phyloP scores from a whole-genome alignment of 345 rosid species.

The Microcos paniculata region DNA sequence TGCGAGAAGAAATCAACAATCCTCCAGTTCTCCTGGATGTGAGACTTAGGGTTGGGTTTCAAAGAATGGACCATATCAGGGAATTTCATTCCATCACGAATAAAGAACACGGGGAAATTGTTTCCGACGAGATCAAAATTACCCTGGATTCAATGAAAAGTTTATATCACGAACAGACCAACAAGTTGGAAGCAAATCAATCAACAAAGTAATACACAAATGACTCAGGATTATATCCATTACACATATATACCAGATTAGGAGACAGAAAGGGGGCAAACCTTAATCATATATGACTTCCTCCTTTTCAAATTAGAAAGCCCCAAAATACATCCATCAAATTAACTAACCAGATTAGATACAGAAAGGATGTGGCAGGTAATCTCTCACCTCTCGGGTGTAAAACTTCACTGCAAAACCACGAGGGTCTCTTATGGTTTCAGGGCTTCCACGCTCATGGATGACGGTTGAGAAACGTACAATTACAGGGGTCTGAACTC shows the following conservation, averaged over 20 bases:
- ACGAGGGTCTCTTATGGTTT: constrained; percentile 93
- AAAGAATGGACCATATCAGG: constrained; percentile 93
- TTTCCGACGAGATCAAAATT: constrained; percentile 99
- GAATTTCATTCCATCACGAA: constrained; percentile 96
- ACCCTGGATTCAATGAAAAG: constrained; percentile 50
- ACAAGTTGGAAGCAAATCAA: not conserved
- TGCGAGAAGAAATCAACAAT: constrained; percentile 91
- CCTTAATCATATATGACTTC: not conserved
- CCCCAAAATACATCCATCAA: not conserved
- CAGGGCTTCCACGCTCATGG: constrained; percentile 99
- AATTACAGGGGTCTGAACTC: constrained; percentile 92
- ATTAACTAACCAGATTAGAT: not conserved
- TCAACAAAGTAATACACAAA: not conserved
- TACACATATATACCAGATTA: not conserved
- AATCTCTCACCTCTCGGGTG: constrained; percentile 79
- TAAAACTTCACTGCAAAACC: constrained; percentile 98
- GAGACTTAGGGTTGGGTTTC: constrained; percentile 97
- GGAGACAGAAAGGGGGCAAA: too few relatives aligned
- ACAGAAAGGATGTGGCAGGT: not conserved
- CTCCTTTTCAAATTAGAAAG: not conserved
- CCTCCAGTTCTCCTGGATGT: constrained; percentile 97
- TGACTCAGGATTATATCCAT: not conserved
- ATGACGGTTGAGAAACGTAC: constrained; percentile 97
- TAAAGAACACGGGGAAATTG: constrained; percentile 94
- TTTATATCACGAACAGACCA: not conserved